Base-by-base conservation (phyloP, 2,329 filamentous ascomycete species). In the Pyrenochaeta sp. region DNA sequence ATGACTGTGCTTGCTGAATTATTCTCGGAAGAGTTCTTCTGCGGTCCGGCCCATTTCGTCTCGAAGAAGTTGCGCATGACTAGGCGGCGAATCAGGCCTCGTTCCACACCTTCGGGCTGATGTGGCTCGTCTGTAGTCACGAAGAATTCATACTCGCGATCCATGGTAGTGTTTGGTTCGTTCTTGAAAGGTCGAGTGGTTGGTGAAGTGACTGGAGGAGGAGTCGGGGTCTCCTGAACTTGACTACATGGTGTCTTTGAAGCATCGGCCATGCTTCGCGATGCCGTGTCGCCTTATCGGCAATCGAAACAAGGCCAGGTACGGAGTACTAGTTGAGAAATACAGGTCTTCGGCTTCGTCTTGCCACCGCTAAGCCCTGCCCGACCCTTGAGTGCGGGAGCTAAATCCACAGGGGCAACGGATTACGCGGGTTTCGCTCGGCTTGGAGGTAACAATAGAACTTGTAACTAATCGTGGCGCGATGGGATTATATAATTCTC, bases 31-130 rank as follows among this genome's bases (percentile, higher is more conserved):
- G 42, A 28, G 17, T 44, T 45, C 8, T 19, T 42, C 17, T 27
- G 36, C 2, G 38, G 37, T 4, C 23, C 30, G 21, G 48, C 24
- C 20, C 34, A 42, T 40, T 58, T 58, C 2, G 34, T 49, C 3
- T 63, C 56, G 27, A 64, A 62, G 48, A 63, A 60, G 29, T 65
- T 63, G 13, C 51, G 53, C 62, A 64, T 65, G 3, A 65, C 61
- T 11, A 61, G 26, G 6, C 58, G 54, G 5, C 58, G 59, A n/a
- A 64, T 64, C 19, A 41, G 51, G 18, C 45, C 53, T 24, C 59
- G 40, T 30, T 58, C 53, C 4, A 35, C 35, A 6, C 59, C 58
- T 3, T 56, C 54, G 10, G 49, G 55, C 31, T 60, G 60, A 24
- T 58, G 48, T 20, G 57, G 55, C 29, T 58, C 41, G 7, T 55